Evolutionary conservation across 352 stramenopile species (phyloP).

Genomic region (Peronosclerospora sorghi): DNA sequence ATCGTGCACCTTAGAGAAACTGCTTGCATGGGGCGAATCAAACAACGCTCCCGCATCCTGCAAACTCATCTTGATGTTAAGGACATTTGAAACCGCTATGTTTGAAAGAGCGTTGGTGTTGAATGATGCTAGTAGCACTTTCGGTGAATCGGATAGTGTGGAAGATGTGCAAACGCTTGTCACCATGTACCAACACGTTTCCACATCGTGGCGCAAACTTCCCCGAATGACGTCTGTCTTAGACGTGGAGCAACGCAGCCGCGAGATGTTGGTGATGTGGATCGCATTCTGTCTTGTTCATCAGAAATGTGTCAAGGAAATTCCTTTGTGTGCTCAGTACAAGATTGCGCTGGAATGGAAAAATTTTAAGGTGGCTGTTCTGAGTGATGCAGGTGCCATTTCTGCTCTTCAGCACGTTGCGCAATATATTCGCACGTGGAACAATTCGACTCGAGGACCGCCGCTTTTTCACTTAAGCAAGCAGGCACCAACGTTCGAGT

Average conservation of each 20-base stretch:
- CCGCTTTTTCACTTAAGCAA: conserved; percentile 36
- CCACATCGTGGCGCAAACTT: conserved; percentile 7
- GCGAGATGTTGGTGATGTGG: conserved; percentile 30
- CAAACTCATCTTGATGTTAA: conserved; percentile 11
- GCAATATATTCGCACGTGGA: conserved; percentile 31
- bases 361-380: conserved; percentile 24
- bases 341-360: conserved; percentile 31
- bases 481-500: conserved; percentile 26
- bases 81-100: conserved; percentile 26
- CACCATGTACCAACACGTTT: conserved; percentile 7
- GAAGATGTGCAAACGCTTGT: conserved; percentile 10
- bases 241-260: conserved; percentile 28
- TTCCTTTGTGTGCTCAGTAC: conserved; percentile 17
- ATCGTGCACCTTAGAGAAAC: conserved; percentile 3
- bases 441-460: not conserved
- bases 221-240: conserved; percentile 8
- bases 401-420: conserved; percentile 21
- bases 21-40: conserved; percentile 14
- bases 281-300: conserved; percentile 34
- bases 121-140: not conserved
- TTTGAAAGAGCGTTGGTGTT: conserved; percentile 6
- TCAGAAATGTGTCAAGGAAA: conserved; percentile 6
- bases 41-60: conserved; percentile 2
- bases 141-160: not conserved
- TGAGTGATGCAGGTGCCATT: conserved; percentile 20